Conservation (phyloP, 1,139 yeast species). For the Candida sanyaensis region DNA sequence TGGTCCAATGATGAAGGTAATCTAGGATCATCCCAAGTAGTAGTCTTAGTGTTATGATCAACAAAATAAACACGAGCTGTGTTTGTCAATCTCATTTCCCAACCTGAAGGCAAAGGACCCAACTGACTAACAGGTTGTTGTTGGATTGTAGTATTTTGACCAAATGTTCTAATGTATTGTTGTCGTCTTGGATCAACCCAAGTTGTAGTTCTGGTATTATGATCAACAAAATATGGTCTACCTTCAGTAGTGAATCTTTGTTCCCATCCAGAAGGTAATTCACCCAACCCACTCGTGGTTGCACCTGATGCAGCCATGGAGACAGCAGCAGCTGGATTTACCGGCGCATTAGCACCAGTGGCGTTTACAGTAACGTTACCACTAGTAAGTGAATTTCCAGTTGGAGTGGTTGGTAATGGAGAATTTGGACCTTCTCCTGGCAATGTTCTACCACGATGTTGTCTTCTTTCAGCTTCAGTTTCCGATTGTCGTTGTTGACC, state of each 20-base stretch:
- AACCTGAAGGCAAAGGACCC: conserved; percentile 97
- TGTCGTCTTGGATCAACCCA: conserved; percentile 99
- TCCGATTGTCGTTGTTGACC: conserved; percentile 59
- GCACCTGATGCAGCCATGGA: conserved; percentile 88
- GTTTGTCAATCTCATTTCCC: conserved; percentile 99
- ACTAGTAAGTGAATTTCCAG: conserved; percentile 32
- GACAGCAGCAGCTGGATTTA: conserved; percentile 71
- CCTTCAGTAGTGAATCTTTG: conserved; percentile 98
- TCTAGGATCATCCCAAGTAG: conserved; percentile 99
- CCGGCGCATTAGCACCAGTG: conserved; percentile 48
- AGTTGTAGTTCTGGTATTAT: conserved; percentile 96
- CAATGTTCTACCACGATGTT: conserved; percentile 85
- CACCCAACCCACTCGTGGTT: conserved; percentile 95
- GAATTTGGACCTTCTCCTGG: conserved; percentile 68
- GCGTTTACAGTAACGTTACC: conserved; percentile 50
- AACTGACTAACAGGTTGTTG: conserved; percentile 98
- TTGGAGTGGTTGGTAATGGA: conserved; percentile 27
- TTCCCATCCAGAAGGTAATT: conserved; percentile 98
- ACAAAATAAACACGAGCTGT: conserved; percentile 98
- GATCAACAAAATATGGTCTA: conserved; percentile 96
- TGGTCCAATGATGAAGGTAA: conserved; percentile 96
- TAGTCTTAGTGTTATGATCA: conserved; percentile 97
- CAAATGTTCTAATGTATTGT: conserved; percentile 95
- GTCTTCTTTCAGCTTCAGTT: conserved; percentile 86
- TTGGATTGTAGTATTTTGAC: conserved; percentile 85